Base-by-base conservation (phyloP, 1,284 basidiomycete species). In the Rhodotorula mucilaginosa region DNA sequence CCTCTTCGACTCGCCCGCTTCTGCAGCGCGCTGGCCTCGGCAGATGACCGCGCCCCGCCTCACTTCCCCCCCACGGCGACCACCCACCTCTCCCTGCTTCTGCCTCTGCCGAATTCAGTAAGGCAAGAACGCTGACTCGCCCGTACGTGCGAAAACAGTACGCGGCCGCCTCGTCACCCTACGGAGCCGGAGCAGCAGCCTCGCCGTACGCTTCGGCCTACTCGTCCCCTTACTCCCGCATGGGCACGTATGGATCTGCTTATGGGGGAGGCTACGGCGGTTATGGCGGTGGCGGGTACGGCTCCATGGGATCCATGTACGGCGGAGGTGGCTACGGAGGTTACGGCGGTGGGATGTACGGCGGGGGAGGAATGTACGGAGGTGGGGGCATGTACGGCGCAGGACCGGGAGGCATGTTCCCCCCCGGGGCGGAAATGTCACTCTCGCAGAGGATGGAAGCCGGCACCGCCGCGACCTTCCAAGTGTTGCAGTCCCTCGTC, bases 401-500 rank as follows among this genome's bases (percentile, higher is more conserved):
- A 13, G 61, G 60, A 16, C 39, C 44, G 49, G 58, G 58, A 44
- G 39, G 39, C 39, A 44, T 44, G 39, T 44, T 44, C 39, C 26
- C 62, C 19, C 63, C 62, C 15, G 64, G 58, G 26, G 68, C 71
- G 39, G 80, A 95, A 95, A 57, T 92, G 92, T 76, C 94, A 92
- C 5, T 97, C 82, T 86, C 77, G 79, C 74, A 77, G 61, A 64
- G 72, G 39, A 76, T 78, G 80, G 81, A 80, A 70, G 58, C 67
- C 16, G 78, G 78, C 52, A 79, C 79, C 56, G 69, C 70, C 23
- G 76, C 77, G 16, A 78, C 76, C 23, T 99, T 99, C 78, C 87
- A 91, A 26, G 88, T 99, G 69, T 85, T 99, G 60, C 93, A 97
- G 79, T 91, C 90, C 49, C 91, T 99, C 79, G 96, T 99, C 58